Conservation (phyloP, 768 basidiomycete genomes). For the Russula sp. region DNA sequence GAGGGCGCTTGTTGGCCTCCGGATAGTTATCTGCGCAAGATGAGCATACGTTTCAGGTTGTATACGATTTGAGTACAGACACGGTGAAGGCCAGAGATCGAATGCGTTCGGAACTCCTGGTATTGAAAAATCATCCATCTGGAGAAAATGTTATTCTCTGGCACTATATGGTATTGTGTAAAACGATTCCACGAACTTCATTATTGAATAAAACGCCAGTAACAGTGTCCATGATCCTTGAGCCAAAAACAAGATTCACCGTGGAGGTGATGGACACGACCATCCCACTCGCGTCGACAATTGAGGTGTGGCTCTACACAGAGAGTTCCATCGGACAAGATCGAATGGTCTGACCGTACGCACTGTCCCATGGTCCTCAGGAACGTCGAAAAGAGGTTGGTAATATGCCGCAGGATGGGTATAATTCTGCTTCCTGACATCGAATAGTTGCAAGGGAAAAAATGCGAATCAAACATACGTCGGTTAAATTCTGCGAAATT, state of each 20-base stretch:
- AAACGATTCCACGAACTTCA: conserved; percentile 48
- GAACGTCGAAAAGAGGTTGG: conserved; percentile 73
- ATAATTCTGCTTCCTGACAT: conserved; percentile 50
- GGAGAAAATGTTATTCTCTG: background rate
- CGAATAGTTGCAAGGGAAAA: background rate
- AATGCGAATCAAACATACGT: conserved; percentile 50
- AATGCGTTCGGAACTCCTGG: conserved; percentile 84
- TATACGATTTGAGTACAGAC: conserved; percentile 33
- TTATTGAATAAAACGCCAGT: conserved; percentile 91
- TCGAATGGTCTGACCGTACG: conserved; percentile 7
- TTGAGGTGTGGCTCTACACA: conserved; percentile 75
- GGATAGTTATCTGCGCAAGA: conserved; percentile 75
- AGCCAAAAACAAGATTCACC: conserved; percentile 88
- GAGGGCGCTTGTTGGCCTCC: conserved; percentile 79
- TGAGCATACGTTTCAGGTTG: conserved; percentile 9
- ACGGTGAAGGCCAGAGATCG: conserved; percentile 78
- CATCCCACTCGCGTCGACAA: conserved; percentile 82
- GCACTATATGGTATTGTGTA: background rate
- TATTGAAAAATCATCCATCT: conserved; percentile 92
- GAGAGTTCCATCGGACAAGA: background rate
- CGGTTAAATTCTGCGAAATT: conserved; percentile 70
- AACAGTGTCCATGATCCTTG: conserved; percentile 76
- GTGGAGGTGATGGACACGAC: conserved; percentile 85
- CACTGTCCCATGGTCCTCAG: conserved; percentile 85
- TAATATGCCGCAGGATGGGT: conserved; percentile 86